Percentiles rank a stretch among this genome's conserved stretches.
Conservation (phyloP, 768 basidiomycete species). For the Mycena venus region DNA sequence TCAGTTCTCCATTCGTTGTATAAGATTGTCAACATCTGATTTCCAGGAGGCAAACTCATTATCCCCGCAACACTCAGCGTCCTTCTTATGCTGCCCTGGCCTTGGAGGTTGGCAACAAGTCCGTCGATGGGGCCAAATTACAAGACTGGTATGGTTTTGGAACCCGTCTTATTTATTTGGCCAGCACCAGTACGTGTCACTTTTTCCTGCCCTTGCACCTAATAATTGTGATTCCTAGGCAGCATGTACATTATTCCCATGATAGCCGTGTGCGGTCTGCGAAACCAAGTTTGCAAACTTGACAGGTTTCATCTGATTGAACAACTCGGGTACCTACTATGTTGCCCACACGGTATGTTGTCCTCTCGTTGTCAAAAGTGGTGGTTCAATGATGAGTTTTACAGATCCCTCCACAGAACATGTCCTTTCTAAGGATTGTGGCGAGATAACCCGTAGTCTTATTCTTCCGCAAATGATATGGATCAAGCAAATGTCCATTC, state of each 20-base stretch:
- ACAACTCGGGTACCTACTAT: background rate
- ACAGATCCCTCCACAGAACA: background rate
- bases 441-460: too few relatives aligned
- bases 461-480: background rate
- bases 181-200: background rate
- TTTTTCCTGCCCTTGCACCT: background rate
- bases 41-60: background rate
- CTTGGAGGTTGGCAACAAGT: background rate
- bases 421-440: background rate
- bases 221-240: background rate
- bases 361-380: too few relatives aligned
- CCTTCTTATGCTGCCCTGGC: background rate
- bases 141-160: background rate
- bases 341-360: background rate
- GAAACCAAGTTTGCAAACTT: background rate
- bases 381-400: background rate
- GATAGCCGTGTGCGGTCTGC: background rate
- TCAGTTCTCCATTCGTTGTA: too few relatives aligned
- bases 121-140: background rate
- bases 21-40: background rate
- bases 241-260: conserved; percentile 8
- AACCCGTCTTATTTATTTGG: background rate
- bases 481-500: background rate
- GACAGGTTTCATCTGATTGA: background rate
- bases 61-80: too few relatives aligned